These are phyloP conservation scores for Westerdykella aurantiaca DNA, from an alignment of 2,329 filamentous ascomycete species.

Conservation along the genomic window DNA sequence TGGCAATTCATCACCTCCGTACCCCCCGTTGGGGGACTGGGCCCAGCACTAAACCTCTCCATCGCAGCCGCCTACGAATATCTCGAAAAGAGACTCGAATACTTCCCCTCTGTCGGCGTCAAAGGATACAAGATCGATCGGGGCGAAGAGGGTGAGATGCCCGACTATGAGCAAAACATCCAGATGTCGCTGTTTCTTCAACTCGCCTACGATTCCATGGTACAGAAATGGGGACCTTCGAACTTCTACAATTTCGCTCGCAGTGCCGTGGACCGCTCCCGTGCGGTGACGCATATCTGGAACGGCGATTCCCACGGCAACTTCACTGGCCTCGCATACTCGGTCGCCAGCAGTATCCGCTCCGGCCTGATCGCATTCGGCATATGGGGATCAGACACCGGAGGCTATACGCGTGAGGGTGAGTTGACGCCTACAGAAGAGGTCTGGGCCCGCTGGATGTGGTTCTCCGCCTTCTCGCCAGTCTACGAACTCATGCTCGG, in stretches of 20 bases:
- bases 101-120: conserved; percentile 32
- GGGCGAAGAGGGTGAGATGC: conserved; percentile 39
- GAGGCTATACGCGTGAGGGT: conserved; percentile 27
- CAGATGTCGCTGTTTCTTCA: conserved; percentile 31
- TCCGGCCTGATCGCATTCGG: conserved; percentile 30
- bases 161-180: conserved; percentile 33
- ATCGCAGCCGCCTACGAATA: conserved; percentile 35
- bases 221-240: conserved; percentile 21
- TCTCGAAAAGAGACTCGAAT: conserved; percentile 23
- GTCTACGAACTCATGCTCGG: conserved; percentile 36
- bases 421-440: conserved; percentile 24
- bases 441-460: conserved; percentile 38
- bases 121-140: conserved; percentile 38
- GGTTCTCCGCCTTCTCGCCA: conserved; percentile 35
- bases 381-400: conserved; percentile 33
- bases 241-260: conserved; percentile 35
- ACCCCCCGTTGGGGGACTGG: conserved; percentile 21
- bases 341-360: conserved; percentile 29
- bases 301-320: conserved; percentile 34
- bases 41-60: conserved; percentile 34
- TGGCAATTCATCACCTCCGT: conserved; percentile 29
- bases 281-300: conserved; percentile 29
- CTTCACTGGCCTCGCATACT: conserved; percentile 30
- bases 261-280: conserved; percentile 29
- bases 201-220: conserved; percentile 32